phyloP scores from a whole-genome alignment of 2,329 filamentous ascomycete species.

The Aspergillus quadricinctus region DNA sequence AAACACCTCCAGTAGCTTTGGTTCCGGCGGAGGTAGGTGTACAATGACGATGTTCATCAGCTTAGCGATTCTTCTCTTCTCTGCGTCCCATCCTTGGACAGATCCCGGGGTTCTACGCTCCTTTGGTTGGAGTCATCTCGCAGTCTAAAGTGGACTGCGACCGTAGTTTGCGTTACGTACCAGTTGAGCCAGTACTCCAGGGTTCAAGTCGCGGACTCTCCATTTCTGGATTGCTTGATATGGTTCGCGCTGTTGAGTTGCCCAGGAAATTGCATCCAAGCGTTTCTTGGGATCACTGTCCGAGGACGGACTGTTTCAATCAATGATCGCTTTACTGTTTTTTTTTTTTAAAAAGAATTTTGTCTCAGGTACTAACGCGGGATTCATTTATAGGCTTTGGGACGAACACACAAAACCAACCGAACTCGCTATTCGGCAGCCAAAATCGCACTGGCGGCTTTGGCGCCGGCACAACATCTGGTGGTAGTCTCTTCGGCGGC shows the following conservation, averaged over 20 bases:
- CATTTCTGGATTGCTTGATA: neutral
- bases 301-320: conserved; percentile 1
- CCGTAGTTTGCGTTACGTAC: neutral
- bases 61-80: conserved; percentile 22
- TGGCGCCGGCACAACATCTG: conserved; percentile 25
- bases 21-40: conserved; percentile 41
- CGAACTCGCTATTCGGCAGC: conserved; percentile 34
- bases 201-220: neutral
- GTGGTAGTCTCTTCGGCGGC: conserved; percentile 26
- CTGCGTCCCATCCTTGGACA: conserved; percentile 7
- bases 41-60: conserved; percentile 19
- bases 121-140: neutral
- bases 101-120: conserved; percentile 3
- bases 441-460: conserved; percentile 29
- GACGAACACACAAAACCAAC: conserved; percentile 27
- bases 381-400: conserved; percentile 34
- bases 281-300: conserved; percentile 3
- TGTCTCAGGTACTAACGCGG: conserved; percentile 13
- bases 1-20: conserved; percentile 36
- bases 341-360: neutral
- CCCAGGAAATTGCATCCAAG: neutral
- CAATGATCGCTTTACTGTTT: neutral
- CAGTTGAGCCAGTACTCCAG: neutral
- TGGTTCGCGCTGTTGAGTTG: neutral
- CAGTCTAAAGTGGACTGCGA: neutral